phyloP scores from a whole-genome alignment of 306 rosid species.

The Hippophae gyantsensis region DNA sequence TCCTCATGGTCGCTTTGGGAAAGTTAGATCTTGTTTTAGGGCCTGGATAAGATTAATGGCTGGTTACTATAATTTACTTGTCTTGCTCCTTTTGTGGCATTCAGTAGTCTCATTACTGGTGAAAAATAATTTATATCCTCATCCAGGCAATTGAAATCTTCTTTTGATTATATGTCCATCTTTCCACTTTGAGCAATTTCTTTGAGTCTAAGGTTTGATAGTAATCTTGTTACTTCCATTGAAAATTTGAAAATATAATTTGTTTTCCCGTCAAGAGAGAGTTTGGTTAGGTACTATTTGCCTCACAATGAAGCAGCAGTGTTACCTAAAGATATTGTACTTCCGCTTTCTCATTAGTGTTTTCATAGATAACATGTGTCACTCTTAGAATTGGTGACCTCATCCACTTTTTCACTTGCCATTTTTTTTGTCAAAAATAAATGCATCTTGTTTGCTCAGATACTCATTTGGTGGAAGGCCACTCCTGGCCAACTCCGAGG shows the following conservation, averaged over 20 bases:
- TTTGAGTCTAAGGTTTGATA: neutral
- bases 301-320: neutral
- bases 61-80: no score
- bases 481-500: slow-evolving; percentile 43
- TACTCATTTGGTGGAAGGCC: slow-evolving; percentile 69
- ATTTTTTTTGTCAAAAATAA: neutral
- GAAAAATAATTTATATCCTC: no score
- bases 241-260: neutral
- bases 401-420: slow-evolving; percentile 1
- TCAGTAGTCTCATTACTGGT: no score
- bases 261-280: neutral
- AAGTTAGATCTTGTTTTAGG: no score
- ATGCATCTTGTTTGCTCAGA: slow-evolving; percentile 29
- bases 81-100: no score
- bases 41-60: no score
- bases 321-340: neutral
- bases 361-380: neutral
- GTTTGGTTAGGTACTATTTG: no score
- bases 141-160: neutral
- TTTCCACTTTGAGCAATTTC: neutral
- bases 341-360: neutral
- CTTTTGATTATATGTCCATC: neutral
- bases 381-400: neutral
- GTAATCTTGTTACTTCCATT: neutral
- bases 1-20: no score